Evolutionary conservation across 371 early-diverging fungal species (phyloP), one percentile per base, ranked within the genome.

Genomic region (Dichotomocladium elegans): DNA sequence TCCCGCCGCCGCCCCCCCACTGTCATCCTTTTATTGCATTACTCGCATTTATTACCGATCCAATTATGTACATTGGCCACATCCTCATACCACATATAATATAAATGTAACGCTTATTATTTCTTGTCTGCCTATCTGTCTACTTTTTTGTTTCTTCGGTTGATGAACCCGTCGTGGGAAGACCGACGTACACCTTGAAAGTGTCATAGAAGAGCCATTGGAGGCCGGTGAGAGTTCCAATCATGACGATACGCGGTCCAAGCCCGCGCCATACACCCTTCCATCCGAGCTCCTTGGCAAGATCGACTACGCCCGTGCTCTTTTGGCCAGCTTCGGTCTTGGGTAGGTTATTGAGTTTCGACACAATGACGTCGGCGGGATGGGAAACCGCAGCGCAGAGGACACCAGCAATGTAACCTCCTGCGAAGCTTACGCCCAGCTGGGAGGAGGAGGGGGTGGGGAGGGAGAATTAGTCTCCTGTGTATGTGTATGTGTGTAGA

Each of bases 341-440:
- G 15, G 57, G 86, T 68, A 64, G 75, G 72, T 73, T 84, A 74
- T 86, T 86, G 29, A 97, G 79, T 74, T 94, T 89, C 55, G 95
- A 94, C 29, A 95, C 85, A 40, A 95, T 66, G 0, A 95, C 90
- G 70, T 96, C 97, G 47, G 98, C 97, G 9, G 98, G 97, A 71
- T 96, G 96, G 22, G 95, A 94, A 25, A 96, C 88, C 53, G 94
- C 79, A 43, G 98, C 95, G 64, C 91, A 91, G 59, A 90, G 80
- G 56, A 94, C 66, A 76, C 96, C 96, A 35, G 95, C 94, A 68
- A 83, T 84, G 74, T 92, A 87, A 58, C 96, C 96, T 51, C 89
- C 88, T 8, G 83, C 81, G 63, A 94, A 86, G 57, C 91, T 84
- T 48, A 94, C 85, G 44, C 86, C 88, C 34, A 94, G 22, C 53